Evolutionary conservation across 202 grass and related monocot genomes (phyloP).

Genomic region (Setaria viridis): DNA sequence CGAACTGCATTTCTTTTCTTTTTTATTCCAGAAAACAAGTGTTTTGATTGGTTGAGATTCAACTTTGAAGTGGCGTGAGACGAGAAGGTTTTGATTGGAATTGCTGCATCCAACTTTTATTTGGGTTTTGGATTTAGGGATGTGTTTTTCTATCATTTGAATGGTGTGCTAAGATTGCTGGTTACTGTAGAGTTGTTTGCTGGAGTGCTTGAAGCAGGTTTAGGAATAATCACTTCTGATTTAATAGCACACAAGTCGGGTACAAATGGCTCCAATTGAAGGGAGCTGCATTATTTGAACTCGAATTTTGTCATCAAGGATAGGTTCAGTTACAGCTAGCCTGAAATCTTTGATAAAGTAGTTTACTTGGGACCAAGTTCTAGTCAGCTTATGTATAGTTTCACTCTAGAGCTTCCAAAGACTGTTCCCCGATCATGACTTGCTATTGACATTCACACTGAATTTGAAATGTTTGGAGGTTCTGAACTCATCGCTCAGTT

Average conservation of each 20-base stretch:
- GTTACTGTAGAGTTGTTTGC: neutral
- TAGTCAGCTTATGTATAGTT: neutral
- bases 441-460: neutral
- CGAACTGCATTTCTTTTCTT: neutral
- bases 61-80: neutral
- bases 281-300: neutral
- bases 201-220: neutral
- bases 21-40: neutral
- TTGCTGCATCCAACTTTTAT: neutral
- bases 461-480: neutral
- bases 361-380: neutral
- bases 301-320: neutral
- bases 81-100: neutral
- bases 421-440: neutral
- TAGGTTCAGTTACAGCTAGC: conserved; percentile 2
- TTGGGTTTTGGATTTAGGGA: neutral
- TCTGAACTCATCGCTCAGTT: neutral
- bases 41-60: neutral
- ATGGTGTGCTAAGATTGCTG: neutral
- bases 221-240: neutral
- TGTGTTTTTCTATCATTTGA: neutral
- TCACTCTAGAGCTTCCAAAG: neutral
- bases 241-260: neutral
- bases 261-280: neutral
- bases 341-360: neutral